phyloP scores from a whole-genome alignment of 768 basidiomycete genomes.

The Suillus variegatus region DNA sequence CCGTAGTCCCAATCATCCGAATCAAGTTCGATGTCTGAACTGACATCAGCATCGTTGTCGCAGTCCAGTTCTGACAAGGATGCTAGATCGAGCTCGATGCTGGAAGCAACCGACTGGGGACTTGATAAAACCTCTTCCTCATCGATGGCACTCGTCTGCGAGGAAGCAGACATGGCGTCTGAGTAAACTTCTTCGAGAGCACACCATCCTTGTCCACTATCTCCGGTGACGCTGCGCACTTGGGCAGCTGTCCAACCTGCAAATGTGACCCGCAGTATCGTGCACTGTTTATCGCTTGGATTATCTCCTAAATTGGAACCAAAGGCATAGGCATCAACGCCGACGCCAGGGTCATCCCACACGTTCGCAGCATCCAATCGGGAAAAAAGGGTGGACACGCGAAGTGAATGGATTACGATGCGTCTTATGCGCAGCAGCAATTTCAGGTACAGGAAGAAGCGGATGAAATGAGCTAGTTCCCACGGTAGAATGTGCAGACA shows the following conservation, averaged over 20 bases:
- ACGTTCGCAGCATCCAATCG: constrained; percentile 70
- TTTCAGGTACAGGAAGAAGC: constrained; percentile 54
- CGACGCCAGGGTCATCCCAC: constrained; percentile 53
- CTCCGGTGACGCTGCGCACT: constrained; percentile 69
- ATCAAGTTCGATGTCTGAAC: not conserved
- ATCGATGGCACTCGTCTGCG: constrained; percentile 7
- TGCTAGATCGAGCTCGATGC: constrained; percentile 12
- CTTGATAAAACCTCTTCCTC: not conserved
- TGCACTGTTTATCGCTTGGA: constrained; percentile 54
- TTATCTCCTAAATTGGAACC: constrained; percentile 36
- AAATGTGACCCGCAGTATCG: constrained; percentile 68
- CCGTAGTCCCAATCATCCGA: constrained; percentile 11
- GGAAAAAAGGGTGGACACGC: constrained; percentile 68
- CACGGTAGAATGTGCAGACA: constrained; percentile 35
- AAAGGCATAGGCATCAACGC: constrained; percentile 63
- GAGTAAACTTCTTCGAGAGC: constrained; percentile 57
- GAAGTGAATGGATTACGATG: constrained; percentile 62
- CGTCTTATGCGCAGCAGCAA: constrained; percentile 52
- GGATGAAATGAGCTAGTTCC: constrained; percentile 23
- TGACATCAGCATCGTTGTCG: constrained; percentile 5
- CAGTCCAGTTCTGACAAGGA: constrained; percentile 11
- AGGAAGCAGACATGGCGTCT: not conserved
- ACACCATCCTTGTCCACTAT: constrained; percentile 77
- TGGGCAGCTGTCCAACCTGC: constrained; percentile 69
- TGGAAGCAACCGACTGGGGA: constrained; percentile 8